Evolutionary conservation across 1,284 basidiomycete species (phyloP).

Genomic region (Heterobasidion annosum): DNA sequence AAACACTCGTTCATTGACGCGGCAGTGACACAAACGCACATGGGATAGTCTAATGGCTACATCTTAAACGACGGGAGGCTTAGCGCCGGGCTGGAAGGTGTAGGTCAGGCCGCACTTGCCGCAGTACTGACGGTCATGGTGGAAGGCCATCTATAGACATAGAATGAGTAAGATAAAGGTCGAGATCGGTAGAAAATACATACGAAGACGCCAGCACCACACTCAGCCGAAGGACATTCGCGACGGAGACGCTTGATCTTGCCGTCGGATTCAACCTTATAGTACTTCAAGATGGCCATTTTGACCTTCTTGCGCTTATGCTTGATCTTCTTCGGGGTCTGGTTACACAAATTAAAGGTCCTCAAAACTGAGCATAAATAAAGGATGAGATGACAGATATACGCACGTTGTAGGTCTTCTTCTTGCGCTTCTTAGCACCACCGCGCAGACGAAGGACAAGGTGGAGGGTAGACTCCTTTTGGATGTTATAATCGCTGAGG

Average conservation of each 20-base stretch:
- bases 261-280: conserved; percentile 98
- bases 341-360: conserved; percentile 4
- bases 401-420: conserved; percentile 93
- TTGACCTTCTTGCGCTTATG: conserved; percentile 99
- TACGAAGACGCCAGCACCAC: conserved; percentile 94
- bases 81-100: conserved; percentile 77
- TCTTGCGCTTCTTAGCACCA: conserved; percentile 99
- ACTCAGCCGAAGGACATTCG: conserved; percentile 88
- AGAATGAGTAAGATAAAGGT: neutral
- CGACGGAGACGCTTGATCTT: conserved; percentile 99
- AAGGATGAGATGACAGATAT: neutral
- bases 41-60: no score
- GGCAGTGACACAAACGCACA: no score
- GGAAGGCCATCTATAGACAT: conserved; percentile 75
- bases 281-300: conserved; percentile 99
- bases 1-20: no score
- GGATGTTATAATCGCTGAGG: conserved; percentile 90
- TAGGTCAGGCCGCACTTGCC: conserved; percentile 92
- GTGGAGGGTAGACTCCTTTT: conserved; percentile 94
- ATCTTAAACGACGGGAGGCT: conserved; percentile 56
- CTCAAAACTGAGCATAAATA: conserved; percentile 1
- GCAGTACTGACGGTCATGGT: conserved; percentile 92
- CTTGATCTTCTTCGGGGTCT: conserved; percentile 99
- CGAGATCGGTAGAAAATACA: conserved; percentile 19
- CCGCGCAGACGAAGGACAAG: conserved; percentile 92